phyloP scores from a whole-genome alignment of 495 filamentous ascomycete species.

The Collariella sp. region DNA sequence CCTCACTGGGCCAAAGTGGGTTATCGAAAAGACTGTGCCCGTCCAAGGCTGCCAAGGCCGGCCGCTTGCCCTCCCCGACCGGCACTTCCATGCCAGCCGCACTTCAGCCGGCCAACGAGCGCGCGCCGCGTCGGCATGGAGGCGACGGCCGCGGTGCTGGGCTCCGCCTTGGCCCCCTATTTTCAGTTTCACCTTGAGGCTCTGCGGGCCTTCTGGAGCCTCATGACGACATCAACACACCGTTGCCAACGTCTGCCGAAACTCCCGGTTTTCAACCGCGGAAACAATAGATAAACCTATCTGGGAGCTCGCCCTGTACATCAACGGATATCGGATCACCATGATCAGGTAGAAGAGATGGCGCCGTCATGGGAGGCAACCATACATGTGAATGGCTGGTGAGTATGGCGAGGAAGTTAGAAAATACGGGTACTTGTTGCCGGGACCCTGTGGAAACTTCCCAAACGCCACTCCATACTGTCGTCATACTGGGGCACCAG shows the following conservation, averaged over 20 bases:
- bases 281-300: not conserved
- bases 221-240: slow-evolving; percentile 28
- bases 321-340: no score
- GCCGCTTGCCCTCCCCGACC: not conserved
- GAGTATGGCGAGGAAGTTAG: not conserved
- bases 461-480: slow-evolving; percentile 4
- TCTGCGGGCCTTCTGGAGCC: not conserved
- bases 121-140: not conserved
- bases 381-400: not conserved
- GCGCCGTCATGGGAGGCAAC: no score
- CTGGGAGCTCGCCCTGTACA: no score
- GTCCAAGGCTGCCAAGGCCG: not conserved
- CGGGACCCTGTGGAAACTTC: slow-evolving; percentile 1
- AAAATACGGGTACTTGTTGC: not conserved
- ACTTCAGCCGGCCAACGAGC: not conserved
- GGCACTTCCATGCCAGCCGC: not conserved
- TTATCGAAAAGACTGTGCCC: no score
- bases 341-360: no score
- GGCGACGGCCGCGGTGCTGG: slow-evolving; percentile 4
- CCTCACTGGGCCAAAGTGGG: not conserved
- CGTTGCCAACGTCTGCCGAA: not conserved
- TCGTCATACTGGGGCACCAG: slow-evolving; percentile 10
- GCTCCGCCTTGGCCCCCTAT: slow-evolving; percentile 4
- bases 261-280: not conserved
- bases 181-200: not conserved